A percentile compares a stretch with the other conserved stretches of the same genome.
Evolutionary conservation across 1,139 yeast genomes (phyloP).

Genomic region (Meyerozyma sp.): DNA sequence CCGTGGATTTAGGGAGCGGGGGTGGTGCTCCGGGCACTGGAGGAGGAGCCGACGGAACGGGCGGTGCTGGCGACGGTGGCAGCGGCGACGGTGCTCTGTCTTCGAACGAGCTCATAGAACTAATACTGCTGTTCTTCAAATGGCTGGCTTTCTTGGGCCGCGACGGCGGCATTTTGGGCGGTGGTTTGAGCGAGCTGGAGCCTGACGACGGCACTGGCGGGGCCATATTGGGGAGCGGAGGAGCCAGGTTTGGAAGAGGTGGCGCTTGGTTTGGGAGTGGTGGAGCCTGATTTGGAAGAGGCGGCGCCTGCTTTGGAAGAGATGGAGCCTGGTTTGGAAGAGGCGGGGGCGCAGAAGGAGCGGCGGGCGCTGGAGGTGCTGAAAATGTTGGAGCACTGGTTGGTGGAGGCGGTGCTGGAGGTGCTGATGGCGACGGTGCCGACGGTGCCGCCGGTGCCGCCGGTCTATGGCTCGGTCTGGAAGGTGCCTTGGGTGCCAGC

Average conservation of each 20-base stretch:
- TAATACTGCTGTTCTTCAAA: slow-evolving; percentile 11
- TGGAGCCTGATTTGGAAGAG: slow-evolving; percentile 18
- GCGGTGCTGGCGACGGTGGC: slow-evolving; percentile 14
- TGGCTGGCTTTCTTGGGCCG: slow-evolving; percentile 28
- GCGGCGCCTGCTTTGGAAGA: slow-evolving; percentile 10
- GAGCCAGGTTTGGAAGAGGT: slow-evolving; percentile 16
- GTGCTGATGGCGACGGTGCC: slow-evolving; percentile 9
- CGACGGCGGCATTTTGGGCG: slow-evolving; percentile 16
- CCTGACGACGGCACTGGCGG: slow-evolving; percentile 22
- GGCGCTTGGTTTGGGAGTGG: slow-evolving; percentile 17
- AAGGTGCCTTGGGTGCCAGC: slow-evolving; percentile 2
- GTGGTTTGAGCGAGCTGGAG: slow-evolving; percentile 10
- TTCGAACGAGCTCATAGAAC: slow-evolving; percentile 5
- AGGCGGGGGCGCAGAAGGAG: slow-evolving; percentile 23
- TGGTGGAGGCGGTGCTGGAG: slow-evolving; percentile 5
- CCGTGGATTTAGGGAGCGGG: not conserved
- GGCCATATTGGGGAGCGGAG: slow-evolving; percentile 22
- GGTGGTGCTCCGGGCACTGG: slow-evolving; percentile 1
- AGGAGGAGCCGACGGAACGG: slow-evolving; percentile 16
- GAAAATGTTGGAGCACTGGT: not conserved
- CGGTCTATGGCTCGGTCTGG: slow-evolving; percentile 13
- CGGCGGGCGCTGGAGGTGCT: slow-evolving; percentile 13
- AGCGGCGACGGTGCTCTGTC: slow-evolving; percentile 13
- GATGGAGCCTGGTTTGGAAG: slow-evolving; percentile 10
- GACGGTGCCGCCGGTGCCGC: slow-evolving; percentile 6